These are phyloP conservation scores for Gonapodya prolifera DNA, from an alignment of 192 early-diverging fungal genomes.

Conservation along the genomic window DNA sequence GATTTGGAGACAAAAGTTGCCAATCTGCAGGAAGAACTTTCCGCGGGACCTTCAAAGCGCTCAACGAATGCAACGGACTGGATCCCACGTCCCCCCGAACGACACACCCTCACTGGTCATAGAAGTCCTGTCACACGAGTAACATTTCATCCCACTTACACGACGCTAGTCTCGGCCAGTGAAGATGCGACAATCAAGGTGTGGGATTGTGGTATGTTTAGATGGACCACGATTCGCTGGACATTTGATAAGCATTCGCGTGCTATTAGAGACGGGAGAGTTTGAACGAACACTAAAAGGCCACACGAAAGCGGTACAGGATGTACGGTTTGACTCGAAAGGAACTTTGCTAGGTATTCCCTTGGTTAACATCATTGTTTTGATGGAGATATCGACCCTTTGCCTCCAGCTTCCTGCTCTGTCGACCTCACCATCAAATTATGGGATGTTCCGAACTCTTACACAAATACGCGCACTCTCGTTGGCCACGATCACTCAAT, in stretches of 20 bases:
- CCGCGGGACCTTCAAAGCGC: conserved; percentile 32
- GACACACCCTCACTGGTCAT: conserved; percentile 60
- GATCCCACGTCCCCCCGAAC: conserved; percentile 75
- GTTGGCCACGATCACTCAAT: conserved; percentile 90
- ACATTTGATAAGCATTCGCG: background rate
- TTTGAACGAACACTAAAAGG: conserved; percentile 89
- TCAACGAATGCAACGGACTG: conserved; percentile 47
- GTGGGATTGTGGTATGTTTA: conserved; percentile 34
- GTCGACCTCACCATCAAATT: conserved; percentile 82
- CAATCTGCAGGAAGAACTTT: conserved; percentile 61
- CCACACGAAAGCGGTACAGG: conserved; percentile 91
- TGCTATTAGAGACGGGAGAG: conserved; percentile 58
- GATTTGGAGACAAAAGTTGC: conserved; percentile 75
- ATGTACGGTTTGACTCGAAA: conserved; percentile 71
- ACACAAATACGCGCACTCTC: conserved; percentile 70
- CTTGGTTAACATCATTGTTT: background rate
- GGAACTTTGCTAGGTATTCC: conserved; percentile 61
- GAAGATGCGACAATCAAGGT: conserved; percentile 89
- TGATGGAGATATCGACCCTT: background rate
- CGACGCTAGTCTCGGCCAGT: conserved; percentile 67
- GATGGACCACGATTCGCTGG: background rate
- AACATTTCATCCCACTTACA: conserved; percentile 76
- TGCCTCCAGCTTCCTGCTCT: conserved; percentile 64
- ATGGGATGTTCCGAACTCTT: conserved; percentile 80
- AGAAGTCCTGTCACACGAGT: conserved; percentile 67